Evolutionary conservation across 495 filamentous ascomycete species (phyloP).

Genomic region (Talaromyces wortmannii): DNA sequence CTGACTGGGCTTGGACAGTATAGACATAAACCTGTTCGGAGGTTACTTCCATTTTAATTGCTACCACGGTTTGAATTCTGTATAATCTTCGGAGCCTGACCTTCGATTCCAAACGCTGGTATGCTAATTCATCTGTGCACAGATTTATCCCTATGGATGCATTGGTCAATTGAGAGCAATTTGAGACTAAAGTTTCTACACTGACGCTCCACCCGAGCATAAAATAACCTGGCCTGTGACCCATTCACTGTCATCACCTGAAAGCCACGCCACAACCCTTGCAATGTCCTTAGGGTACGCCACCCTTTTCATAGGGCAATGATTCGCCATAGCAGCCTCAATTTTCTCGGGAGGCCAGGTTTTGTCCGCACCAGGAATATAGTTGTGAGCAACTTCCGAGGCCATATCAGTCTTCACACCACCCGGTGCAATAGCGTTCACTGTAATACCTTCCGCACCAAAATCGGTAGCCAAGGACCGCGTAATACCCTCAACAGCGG

Average conservation of each 20-base stretch:
- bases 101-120: too few relatives aligned
- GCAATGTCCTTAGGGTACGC: conserved; percentile 55
- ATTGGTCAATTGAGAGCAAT: too few relatives aligned
- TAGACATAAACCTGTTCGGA: too few relatives aligned
- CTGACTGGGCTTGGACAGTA: too few relatives aligned
- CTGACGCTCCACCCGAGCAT: background rate
- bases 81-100: too few relatives aligned
- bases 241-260: conserved; percentile 54
- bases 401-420: conserved; percentile 27
- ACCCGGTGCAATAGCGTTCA: conserved; percentile 26
- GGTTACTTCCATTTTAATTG: too few relatives aligned
- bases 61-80: too few relatives aligned
- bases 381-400: background rate
- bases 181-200: too few relatives aligned
- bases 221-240: conserved; percentile 27
- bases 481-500: conserved; percentile 20
- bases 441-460: conserved; percentile 19
- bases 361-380: background rate
- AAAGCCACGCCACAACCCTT: conserved; percentile 54
- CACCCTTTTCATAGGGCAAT: conserved; percentile 52
- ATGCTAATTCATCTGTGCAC: too few relatives aligned
- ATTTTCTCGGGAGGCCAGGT: conserved; percentile 18
- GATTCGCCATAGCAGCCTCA: conserved; percentile 3
- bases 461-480: conserved; percentile 23
- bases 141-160: too few relatives aligned